Evolutionary conservation across 2,329 filamentous ascomycete species (phyloP).

Genomic region (Neonectria faginata): DNA sequence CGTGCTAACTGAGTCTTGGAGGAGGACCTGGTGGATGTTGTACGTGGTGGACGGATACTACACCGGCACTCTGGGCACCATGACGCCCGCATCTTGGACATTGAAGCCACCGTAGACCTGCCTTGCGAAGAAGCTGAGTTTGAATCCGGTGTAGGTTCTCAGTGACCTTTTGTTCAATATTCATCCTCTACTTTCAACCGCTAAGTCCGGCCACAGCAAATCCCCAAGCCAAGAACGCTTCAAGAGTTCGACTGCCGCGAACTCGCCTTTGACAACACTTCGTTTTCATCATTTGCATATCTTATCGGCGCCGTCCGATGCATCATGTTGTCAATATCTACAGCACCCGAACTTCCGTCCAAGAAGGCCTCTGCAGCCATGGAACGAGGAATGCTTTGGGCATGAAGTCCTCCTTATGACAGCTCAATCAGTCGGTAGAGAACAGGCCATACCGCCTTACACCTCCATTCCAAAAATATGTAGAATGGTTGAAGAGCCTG

Average conservation of each 20-base stretch:
- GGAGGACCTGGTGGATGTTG: slow-evolving; percentile 79
- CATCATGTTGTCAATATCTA: slow-evolving; percentile 21
- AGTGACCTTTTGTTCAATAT: neutral
- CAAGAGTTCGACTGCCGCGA: slow-evolving; percentile 34
- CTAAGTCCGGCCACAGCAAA: neutral
- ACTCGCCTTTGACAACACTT: slow-evolving; percentile 16
- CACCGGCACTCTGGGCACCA: slow-evolving; percentile 46
- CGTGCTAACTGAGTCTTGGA: slow-evolving; percentile 67
- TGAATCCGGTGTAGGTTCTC: slow-evolving; percentile 50
- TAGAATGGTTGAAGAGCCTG: too few species aligned
- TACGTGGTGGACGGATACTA: slow-evolving; percentile 69
- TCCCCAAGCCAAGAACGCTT: slow-evolving; percentile 24
- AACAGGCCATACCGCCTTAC: too few species aligned
- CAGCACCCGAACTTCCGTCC: slow-evolving; percentile 20
- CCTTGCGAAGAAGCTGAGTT: slow-evolving; percentile 74
- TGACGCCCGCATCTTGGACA: slow-evolving; percentile 47
- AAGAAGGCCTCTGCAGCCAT: slow-evolving; percentile 32
- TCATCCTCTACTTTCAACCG: rapidly evolving
- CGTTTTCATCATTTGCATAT: slow-evolving; percentile 34
- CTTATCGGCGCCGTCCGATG: slow-evolving; percentile 31
- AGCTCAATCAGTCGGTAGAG: too few species aligned
- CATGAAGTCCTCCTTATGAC: too few species aligned
- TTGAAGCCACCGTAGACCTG: slow-evolving; percentile 67
- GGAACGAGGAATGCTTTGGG: too few species aligned
- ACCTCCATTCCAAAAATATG: too few species aligned